Evolutionary conservation across 2,329 filamentous ascomycete genomes (phyloP).

Genomic region (Trichoderma sp.): DNA sequence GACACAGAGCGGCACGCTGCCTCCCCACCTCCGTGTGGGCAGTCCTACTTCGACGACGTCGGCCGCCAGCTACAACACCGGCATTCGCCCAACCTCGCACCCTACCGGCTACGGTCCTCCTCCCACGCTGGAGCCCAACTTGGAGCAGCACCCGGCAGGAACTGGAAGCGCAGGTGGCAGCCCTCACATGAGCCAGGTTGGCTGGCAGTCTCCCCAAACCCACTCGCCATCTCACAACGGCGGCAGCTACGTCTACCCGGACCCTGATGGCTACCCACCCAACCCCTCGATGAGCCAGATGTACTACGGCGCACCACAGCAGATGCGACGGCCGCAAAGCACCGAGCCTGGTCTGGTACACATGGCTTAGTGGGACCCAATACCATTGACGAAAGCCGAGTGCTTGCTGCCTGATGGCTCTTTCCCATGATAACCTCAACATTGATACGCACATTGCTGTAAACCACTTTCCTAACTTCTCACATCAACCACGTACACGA

Average conservation of each 20-base stretch:
- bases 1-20: constrained; percentile 71
- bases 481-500: constrained; percentile 2
- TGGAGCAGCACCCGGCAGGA: constrained; percentile 71
- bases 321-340: constrained; percentile 73
- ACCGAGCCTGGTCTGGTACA: constrained; percentile 61
- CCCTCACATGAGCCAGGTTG: constrained; percentile 78
- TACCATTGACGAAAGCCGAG: neutral
- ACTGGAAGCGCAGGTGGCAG: constrained; percentile 74
- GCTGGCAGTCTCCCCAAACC: constrained; percentile 84
- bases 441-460: constrained; percentile 23
- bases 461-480: neutral
- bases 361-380: constrained; percentile 39
- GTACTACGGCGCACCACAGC: constrained; percentile 67
- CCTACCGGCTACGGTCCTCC: constrained; percentile 81
- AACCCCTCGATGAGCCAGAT: constrained; percentile 63
- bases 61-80: constrained; percentile 51
- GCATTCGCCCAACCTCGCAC: constrained; percentile 77
- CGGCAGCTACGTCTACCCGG: constrained; percentile 75
- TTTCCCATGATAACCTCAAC: neutral
- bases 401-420: neutral
- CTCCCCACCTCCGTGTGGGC: constrained; percentile 76
- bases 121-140: constrained; percentile 80
- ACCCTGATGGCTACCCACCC: constrained; percentile 71
- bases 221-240: constrained; percentile 69
- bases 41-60: constrained; percentile 71